Conservation (phyloP, 495 filamentous ascomycete genomes). For the Paragyromitra xinjiangensis region DNA sequence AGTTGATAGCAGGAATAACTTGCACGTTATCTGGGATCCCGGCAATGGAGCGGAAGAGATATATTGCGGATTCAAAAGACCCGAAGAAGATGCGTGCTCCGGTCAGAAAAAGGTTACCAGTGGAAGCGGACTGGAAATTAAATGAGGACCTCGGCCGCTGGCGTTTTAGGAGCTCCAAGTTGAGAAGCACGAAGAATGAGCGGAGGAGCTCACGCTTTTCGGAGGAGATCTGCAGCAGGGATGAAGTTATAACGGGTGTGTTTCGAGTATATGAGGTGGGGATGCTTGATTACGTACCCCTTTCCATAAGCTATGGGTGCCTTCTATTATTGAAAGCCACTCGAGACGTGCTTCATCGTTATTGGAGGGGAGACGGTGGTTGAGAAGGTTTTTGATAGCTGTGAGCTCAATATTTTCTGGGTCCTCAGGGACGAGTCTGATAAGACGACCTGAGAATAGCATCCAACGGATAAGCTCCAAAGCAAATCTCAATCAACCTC, state of each 20-base stretch:
- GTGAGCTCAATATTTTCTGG: slow-evolving; percentile 69
- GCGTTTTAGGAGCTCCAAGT: slow-evolving; percentile 90
- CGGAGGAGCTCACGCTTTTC: slow-evolving; percentile 92
- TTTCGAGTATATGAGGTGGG: background rate
- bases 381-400: slow-evolving; percentile 83
- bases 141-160: slow-evolving; percentile 79
- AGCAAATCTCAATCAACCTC: background rate
- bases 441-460: slow-evolving; percentile 72
- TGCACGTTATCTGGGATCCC: slow-evolving; percentile 75
- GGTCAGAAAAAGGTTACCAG: slow-evolving; percentile 95
- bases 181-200: slow-evolving; percentile 84
- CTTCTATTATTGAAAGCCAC: slow-evolving; percentile 92
- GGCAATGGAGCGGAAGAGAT: slow-evolving; percentile 81
- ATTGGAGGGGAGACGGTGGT: slow-evolving; percentile 76
- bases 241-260: slow-evolving; percentile 13
- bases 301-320: slow-evolving; percentile 75
- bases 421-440: slow-evolving; percentile 81
- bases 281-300: slow-evolving; percentile 47
- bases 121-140: slow-evolving; percentile 85
- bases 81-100: slow-evolving; percentile 83
- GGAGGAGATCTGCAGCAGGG: slow-evolving; percentile 67
- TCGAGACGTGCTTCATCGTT: slow-evolving; percentile 67
- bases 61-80: slow-evolving; percentile 82
- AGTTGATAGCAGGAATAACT: slow-evolving; percentile 90
- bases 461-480: slow-evolving; percentile 35